phyloP scores from a whole-genome alignment of 768 basidiomycete genomes.

The Paxillus ammoniavirescens region DNA sequence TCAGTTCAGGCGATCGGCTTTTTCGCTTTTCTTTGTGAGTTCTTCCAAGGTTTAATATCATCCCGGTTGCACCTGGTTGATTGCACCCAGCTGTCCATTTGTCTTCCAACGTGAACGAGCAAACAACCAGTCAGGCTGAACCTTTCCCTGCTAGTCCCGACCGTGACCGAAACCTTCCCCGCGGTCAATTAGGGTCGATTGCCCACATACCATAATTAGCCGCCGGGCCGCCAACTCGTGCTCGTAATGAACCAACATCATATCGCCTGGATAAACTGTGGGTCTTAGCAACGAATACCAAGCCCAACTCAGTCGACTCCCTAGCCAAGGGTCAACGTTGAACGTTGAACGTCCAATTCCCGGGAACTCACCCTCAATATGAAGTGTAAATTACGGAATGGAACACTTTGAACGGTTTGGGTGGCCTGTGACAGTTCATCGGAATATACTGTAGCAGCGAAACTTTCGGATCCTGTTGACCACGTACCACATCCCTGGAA shows the following conservation, averaged over 20 bases:
- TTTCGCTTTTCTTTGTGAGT: constrained; percentile 3
- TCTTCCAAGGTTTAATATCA: constrained; percentile 1
- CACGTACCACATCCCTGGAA: constrained; percentile 12
- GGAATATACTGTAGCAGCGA: background rate
- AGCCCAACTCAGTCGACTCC: background rate
- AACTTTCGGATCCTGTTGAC: constrained; percentile 15
- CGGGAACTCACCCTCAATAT: background rate
- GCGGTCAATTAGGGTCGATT: background rate
- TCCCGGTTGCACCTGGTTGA: too few relatives aligned
- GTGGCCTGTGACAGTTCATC: background rate
- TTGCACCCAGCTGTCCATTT: background rate
- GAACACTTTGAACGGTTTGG: constrained; percentile 13
- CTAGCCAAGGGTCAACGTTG: background rate
- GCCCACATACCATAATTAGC: constrained; percentile 11
- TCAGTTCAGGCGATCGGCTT: constrained; percentile 23
- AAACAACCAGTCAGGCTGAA: too few relatives aligned
- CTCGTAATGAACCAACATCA: constrained; percentile 21
- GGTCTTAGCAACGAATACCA: constrained; percentile 1
- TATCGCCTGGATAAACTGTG: constrained; percentile 15
- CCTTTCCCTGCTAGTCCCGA: background rate
- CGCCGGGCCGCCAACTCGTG: constrained; percentile 17
- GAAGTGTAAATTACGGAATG: constrained; percentile 12
- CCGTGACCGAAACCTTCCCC: background rate
- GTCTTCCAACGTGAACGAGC: constrained; percentile 2
- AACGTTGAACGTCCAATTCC: too few relatives aligned